Conservation (phyloP, 257 asterid species). For the Lavandula angustifolia region DNA sequence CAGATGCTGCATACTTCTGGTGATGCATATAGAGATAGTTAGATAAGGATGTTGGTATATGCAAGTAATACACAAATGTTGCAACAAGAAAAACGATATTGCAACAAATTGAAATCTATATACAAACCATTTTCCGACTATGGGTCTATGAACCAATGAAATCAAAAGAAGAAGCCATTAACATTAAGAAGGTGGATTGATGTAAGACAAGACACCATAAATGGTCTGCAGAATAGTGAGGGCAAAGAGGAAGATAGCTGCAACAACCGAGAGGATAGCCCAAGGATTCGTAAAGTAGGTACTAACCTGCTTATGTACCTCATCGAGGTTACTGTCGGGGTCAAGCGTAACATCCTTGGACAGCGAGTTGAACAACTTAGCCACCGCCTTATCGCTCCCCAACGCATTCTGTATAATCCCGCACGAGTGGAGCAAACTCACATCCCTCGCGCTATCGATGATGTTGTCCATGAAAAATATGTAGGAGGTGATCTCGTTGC, state of each 20-base stretch:
- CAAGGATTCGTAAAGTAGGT: conserved; percentile 63
- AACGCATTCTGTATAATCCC: conserved; percentile 51
- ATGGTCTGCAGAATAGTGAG: conserved; percentile 53
- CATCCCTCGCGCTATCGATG: conserved; percentile 50
- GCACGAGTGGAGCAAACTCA: conserved; percentile 46
- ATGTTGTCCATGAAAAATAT: conserved; percentile 59
- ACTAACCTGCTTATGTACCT: conserved; percentile 39
- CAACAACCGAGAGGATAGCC: conserved; percentile 52
- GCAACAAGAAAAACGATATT: no score
- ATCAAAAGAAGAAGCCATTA: no score
- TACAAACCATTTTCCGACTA: no score
- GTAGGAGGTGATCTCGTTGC: conserved; percentile 57
- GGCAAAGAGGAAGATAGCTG: conserved; percentile 56
- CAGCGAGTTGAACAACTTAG: conserved; percentile 51
- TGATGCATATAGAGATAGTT: no score
- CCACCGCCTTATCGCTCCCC: conserved; percentile 62
- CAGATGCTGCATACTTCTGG: not conserved
- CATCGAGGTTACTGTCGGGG: conserved; percentile 39
- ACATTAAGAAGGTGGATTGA: conserved; percentile 15
- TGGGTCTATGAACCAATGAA: no score
- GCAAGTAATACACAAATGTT: no score
- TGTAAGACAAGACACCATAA: conserved; percentile 35
- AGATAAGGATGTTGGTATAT: no score
- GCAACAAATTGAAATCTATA: no score
- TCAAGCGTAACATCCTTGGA: conserved; percentile 51